A percentile compares a stretch with the other conserved stretches of the same genome.
These are phyloP conservation scores for Aspergillus neoniger DNA, from an alignment of 2,329 filamentous ascomycete genomes.

Conservation along the genomic window DNA sequence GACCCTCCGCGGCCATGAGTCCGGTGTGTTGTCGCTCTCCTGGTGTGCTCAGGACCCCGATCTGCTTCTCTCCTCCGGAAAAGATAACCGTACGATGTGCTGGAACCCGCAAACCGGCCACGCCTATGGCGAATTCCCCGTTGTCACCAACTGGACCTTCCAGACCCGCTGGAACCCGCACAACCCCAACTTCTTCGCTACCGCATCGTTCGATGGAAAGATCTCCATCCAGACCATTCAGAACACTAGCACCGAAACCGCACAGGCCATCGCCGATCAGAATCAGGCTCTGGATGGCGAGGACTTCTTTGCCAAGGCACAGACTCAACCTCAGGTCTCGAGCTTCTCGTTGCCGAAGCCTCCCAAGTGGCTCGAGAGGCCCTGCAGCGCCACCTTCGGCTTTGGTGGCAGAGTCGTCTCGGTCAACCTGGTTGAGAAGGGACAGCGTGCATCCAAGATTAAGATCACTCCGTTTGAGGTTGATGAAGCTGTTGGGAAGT, in stretches of 20 bases:
- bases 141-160: constrained; percentile 99
- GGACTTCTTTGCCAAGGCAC: constrained; percentile 94
- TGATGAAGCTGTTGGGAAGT: constrained; percentile 79
- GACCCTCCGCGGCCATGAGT: constrained; percentile 87
- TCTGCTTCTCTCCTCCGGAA: constrained; percentile 87
- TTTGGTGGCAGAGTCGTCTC: constrained; percentile 94
- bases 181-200: constrained; percentile 89
- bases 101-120: constrained; percentile 96
- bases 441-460: constrained; percentile 72
- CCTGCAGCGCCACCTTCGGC: constrained; percentile 84
- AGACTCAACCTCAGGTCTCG: constrained; percentile 84
- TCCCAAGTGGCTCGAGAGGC: constrained; percentile 86
- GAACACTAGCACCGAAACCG: constrained; percentile 75
- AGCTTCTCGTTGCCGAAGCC: constrained; percentile 85
- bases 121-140: constrained; percentile 85
- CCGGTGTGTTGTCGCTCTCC: constrained; percentile 87
- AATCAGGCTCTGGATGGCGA: constrained; percentile 77
- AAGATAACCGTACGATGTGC: constrained; percentile 91
- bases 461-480: constrained; percentile 85
- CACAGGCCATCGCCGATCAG: constrained; percentile 64
- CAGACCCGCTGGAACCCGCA: constrained; percentile 90
- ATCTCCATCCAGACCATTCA: constrained; percentile 92
- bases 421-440: constrained; percentile 60
- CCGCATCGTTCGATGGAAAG: constrained; percentile 95
- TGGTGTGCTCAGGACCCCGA: constrained; percentile 94